These are phyloP conservation scores for Drechslerella coelobrocha DNA, from an alignment of 2,329 filamentous ascomycete species.

Conservation along the genomic window DNA sequence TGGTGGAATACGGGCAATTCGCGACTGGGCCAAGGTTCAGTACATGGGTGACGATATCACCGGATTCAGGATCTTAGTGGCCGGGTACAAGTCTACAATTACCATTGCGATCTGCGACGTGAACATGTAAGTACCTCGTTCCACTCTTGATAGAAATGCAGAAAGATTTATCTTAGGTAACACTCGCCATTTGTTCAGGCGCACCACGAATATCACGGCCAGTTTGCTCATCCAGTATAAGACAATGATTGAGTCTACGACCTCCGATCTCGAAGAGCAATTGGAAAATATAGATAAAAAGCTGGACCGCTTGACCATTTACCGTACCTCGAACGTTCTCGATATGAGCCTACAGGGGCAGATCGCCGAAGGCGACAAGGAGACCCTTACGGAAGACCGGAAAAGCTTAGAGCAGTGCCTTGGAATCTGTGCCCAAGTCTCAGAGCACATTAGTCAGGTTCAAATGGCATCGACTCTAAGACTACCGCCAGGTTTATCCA, in stretches of 20 bases:
- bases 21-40: slow-evolving; percentile 61
- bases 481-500: slow-evolving; percentile 10
- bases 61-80: slow-evolving; percentile 59
- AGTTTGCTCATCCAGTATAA: slow-evolving; percentile 57
- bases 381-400: slow-evolving; percentile 56
- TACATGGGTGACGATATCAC: slow-evolving; percentile 62
- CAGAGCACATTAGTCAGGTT: slow-evolving; percentile 56
- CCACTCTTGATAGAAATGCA: slow-evolving; percentile 33
- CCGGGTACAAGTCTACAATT: slow-evolving; percentile 60
- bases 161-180: slow-evolving; percentile 4
- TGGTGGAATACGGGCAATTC: slow-evolving; percentile 57
- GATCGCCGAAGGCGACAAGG: slow-evolving; percentile 56
- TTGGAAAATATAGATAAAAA: slow-evolving; percentile 56
- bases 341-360: slow-evolving; percentile 39
- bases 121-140: slow-evolving; percentile 58
- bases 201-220: slow-evolving; percentile 56
- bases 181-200: slow-evolving; percentile 52
- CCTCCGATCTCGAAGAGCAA: slow-evolving; percentile 57
- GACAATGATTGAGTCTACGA: slow-evolving; percentile 57
- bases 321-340: slow-evolving; percentile 39
- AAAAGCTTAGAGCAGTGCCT: slow-evolving; percentile 58
- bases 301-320: slow-evolving; percentile 53
- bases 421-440: slow-evolving; percentile 56
- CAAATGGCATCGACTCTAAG: slow-evolving; percentile 50
- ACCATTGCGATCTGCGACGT: slow-evolving; percentile 59